A percentile compares a stretch with the other conserved stretches of the same genome.
These are phyloP conservation scores for Spathaspora sp. DNA, from an alignment of 805 yeast species.

Conservation along the genomic window DNA sequence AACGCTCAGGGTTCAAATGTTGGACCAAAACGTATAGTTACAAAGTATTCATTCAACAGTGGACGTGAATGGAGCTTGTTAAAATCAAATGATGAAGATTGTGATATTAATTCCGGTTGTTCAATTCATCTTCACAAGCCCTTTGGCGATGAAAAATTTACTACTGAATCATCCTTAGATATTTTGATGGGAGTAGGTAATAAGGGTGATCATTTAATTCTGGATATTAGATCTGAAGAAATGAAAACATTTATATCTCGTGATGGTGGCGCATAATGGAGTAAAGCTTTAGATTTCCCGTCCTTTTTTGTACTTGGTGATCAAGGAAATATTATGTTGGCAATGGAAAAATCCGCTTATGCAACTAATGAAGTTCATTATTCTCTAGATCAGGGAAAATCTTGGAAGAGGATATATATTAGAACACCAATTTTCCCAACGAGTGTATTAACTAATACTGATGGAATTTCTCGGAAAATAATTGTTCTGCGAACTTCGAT, in stretches of 20 bases:
- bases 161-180: slow-evolving; percentile 54
- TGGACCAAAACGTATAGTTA: slow-evolving; percentile 12
- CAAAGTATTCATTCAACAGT: slow-evolving; percentile 47
- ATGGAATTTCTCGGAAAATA: slow-evolving; percentile 64
- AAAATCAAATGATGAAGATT: slow-evolving; percentile 37
- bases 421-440: slow-evolving; percentile 40
- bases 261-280: slow-evolving; percentile 80
- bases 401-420: slow-evolving; percentile 55
- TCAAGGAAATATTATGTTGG: slow-evolving; percentile 70
- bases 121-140: slow-evolving; percentile 40
- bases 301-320: slow-evolving; percentile 65
- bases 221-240: slow-evolving; percentile 5
- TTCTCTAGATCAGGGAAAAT: slow-evolving; percentile 70
- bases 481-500: slow-evolving; percentile 45
- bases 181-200: slow-evolving; percentile 30
- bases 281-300: slow-evolving; percentile 48
- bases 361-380: slow-evolving; percentile 31
- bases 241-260: slow-evolving; percentile 58
- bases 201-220: slow-evolving; percentile 22
- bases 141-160: slow-evolving; percentile 34
- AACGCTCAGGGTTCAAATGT: slow-evolving; percentile 23
- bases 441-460: slow-evolving; percentile 54
- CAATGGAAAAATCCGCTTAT: slow-evolving; percentile 28
- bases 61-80: slow-evolving; percentile 52
- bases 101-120: slow-evolving; percentile 45